A percentile compares a stretch with the other conserved stretches of the same genome.
phyloP scores from a whole-genome alignment of 106 monocot species.

The Allium sativum region DNA sequence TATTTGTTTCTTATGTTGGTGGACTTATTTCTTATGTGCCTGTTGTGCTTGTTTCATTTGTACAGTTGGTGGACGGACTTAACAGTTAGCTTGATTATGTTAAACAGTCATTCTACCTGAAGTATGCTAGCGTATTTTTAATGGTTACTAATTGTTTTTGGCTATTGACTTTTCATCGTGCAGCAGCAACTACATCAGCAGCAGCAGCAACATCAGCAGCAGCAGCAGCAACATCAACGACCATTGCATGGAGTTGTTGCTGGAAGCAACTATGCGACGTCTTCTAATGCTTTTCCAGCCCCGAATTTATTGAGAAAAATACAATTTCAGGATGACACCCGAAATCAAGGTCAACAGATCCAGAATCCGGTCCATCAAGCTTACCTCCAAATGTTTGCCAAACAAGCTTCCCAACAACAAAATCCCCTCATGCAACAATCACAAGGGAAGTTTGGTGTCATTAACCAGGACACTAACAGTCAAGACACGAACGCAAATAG shows the following conservation, averaged over 20 bases:
- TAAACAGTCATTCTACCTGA: too few species aligned
- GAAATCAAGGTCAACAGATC: slow-evolving; percentile 28
- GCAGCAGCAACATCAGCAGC: slow-evolving; percentile 17
- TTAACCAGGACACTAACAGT: slow-evolving; percentile 28
- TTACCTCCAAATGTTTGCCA: slow-evolving; percentile 48
- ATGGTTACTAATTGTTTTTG: too few species aligned
- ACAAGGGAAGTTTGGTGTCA: slow-evolving; percentile 31
- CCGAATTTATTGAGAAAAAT: slow-evolving; percentile 20
- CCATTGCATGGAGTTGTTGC: slow-evolving; percentile 34
- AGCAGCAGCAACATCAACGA: slow-evolving; percentile 28
- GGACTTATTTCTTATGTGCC: too few species aligned
- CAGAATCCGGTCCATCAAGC: slow-evolving; percentile 56
- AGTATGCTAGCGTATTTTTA: too few species aligned
- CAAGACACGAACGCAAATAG: slow-evolving; percentile 34
- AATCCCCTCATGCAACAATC: slow-evolving; percentile 45
- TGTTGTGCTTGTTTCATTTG: too few species aligned
- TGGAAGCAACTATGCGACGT: slow-evolving; percentile 30
- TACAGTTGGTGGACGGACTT: too few species aligned
- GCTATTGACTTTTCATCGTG: slow-evolving; percentile 10
- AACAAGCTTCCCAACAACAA: slow-evolving; percentile 65
- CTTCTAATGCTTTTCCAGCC: slow-evolving; percentile 31
- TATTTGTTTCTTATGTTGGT: too few species aligned
- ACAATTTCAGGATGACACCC: slow-evolving; percentile 26
- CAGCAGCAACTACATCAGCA: not conserved
- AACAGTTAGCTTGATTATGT: too few species aligned